phyloP scores from a whole-genome alignment of 495 filamentous ascomycete species.

The Podospora pseudopauciseta region DNA sequence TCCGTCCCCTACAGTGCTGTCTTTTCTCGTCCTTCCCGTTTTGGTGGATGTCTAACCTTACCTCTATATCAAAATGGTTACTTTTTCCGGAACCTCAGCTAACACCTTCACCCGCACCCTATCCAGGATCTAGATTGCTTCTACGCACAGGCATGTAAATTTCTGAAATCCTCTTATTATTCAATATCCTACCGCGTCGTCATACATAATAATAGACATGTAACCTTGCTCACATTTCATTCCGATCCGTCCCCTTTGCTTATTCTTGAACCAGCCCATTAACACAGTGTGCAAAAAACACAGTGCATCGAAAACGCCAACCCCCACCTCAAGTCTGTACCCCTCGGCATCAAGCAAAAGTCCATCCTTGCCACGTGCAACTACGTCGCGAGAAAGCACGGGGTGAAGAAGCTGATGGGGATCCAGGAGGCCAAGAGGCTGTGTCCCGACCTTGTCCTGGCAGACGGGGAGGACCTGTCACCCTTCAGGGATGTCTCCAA shows the following conservation, averaged over 20 bases:
- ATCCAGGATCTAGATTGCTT: conserved; percentile 85
- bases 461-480: conserved; percentile 82
- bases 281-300: no score
- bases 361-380: conserved; percentile 94
- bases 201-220: neutral
- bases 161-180: no score
- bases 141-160: conserved; percentile 68
- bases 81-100: neutral
- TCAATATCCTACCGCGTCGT: neutral
- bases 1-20: neutral
- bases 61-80: neutral
- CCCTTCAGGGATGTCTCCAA: conserved; percentile 84
- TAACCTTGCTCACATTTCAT: no score
- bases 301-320: conserved; percentile 67
- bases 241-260: neutral
- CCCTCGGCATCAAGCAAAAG: conserved; percentile 66
- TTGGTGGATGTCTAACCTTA: neutral
- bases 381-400: conserved; percentile 74
- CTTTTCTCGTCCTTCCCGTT: neutral
- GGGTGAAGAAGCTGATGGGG: conserved; percentile 78
- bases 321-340: conserved; percentile 65
- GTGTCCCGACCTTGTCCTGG: conserved; percentile 80
- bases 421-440: conserved; percentile 74
- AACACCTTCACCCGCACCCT: neutral
- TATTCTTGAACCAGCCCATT: neutral